Conservation (phyloP, 208 protist species). For the Trypanosoma scelopori region DNA sequence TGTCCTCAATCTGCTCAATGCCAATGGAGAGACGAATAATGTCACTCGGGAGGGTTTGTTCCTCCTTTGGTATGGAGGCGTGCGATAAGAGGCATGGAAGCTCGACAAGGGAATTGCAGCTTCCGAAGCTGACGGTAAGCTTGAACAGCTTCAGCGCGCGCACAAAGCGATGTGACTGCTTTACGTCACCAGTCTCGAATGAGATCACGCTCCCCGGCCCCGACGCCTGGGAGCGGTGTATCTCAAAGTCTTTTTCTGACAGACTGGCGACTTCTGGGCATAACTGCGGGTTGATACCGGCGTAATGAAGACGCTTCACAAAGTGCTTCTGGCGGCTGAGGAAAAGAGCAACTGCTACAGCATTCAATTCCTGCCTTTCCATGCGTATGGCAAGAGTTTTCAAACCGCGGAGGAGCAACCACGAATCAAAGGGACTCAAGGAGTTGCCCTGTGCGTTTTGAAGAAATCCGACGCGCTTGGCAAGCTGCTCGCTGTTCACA, state of each 20-base stretch:
- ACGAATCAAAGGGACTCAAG: constrained; percentile 94
- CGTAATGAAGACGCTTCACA: constrained; percentile 87
- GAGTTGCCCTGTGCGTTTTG: constrained; percentile 93
- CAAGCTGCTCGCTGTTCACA: constrained; percentile 61
- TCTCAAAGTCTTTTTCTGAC: constrained; percentile 75
- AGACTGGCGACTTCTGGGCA: constrained; percentile 54
- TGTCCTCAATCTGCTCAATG: constrained; percentile 93
- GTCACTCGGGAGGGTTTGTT: constrained; percentile 80
- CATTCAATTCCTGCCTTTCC: constrained; percentile 90
- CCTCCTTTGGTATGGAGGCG: constrained; percentile 91
- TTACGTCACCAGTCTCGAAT: constrained; percentile 68
- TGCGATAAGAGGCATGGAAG: constrained; percentile 94
- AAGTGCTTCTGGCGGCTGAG: constrained; percentile 60
- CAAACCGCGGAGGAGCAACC: constrained; percentile 92
- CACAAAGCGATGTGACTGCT: constrained; percentile 73
- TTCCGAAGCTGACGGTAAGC: constrained; percentile 93
- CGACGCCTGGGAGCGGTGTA: constrained; percentile 57
- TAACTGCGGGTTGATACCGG: constrained; percentile 86
- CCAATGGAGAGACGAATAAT: constrained; percentile 93
- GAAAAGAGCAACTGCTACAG: constrained; percentile 78
- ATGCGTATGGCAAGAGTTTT: constrained; percentile 95
- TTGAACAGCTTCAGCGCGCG: constrained; percentile 86
- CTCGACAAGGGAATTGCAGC: constrained; percentile 93
- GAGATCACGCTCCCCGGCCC: constrained; percentile 70
- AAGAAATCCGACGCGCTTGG: constrained; percentile 81